Conservation (phyloP, 352 stramenopile genomes). For the Phytophthora ramorum region DNA sequence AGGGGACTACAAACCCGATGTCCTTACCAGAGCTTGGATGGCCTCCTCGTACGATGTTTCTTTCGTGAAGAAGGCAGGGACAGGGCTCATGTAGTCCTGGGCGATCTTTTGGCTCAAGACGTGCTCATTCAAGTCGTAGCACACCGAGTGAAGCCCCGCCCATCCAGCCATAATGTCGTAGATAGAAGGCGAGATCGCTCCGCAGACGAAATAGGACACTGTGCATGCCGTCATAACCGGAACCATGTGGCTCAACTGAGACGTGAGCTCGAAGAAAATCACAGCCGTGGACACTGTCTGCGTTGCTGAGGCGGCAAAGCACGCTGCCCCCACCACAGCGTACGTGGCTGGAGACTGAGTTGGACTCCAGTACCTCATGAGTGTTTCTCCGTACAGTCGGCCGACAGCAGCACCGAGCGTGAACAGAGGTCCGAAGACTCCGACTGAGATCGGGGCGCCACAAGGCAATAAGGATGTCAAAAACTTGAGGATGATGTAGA, state of each 20-base stretch:
- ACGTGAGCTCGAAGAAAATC: conserved; percentile 91
- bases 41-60: conserved; percentile 83
- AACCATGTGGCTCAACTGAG: conserved; percentile 87
- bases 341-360: conserved; percentile 86
- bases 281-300: conserved; percentile 90
- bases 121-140: conserved; percentile 86
- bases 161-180: conserved; percentile 88
- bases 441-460: conserved; percentile 77
- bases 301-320: conserved; percentile 92
- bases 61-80: conserved; percentile 67
- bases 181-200: conserved; percentile 80
- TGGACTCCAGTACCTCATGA: conserved; percentile 83
- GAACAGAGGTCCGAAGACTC: conserved; percentile 87
- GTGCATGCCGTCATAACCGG: conserved; percentile 87
- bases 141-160: conserved; percentile 79
- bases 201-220: conserved; percentile 85
- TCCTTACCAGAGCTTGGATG: conserved; percentile 65
- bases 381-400: conserved; percentile 79
- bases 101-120: conserved; percentile 79
- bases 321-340: conserved; percentile 92
- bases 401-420: conserved; percentile 83
- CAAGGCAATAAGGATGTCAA: conserved; percentile 77
- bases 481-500: conserved; percentile 86
- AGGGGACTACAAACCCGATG: too few relatives aligned
- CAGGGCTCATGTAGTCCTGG: conserved; percentile 69